These are phyloP conservation scores for Suhomyces pyralidae DNA, from an alignment of 805 yeast species.

Conservation along the genomic window DNA sequence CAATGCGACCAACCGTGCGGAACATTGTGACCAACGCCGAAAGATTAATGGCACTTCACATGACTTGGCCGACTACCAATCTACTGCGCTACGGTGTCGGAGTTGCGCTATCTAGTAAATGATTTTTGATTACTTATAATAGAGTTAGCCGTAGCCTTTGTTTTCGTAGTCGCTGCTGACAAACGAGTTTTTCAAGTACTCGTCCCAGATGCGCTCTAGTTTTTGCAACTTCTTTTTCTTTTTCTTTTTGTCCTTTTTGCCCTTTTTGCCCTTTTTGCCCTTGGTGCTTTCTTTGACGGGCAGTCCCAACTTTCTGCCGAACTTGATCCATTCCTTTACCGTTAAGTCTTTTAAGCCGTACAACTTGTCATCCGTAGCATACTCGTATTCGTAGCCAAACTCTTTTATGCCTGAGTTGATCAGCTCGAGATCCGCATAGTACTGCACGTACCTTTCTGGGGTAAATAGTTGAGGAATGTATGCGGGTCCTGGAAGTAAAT, in stretches of 20 bases:
- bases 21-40: no score
- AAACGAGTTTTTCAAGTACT: slow-evolving; percentile 58
- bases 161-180: slow-evolving; percentile 64
- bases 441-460: slow-evolving; percentile 71
- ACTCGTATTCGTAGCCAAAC: slow-evolving; percentile 63
- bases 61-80: no score
- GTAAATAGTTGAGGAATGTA: slow-evolving; percentile 67
- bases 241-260: slow-evolving; percentile 5
- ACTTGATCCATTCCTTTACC: slow-evolving; percentile 59
- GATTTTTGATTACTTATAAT: not conserved
- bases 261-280: slow-evolving; percentile 9
- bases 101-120: no score
- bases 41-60: no score
- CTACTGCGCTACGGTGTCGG: no score
- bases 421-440: slow-evolving; percentile 58
- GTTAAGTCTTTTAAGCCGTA: slow-evolving; percentile 53
- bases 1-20: not conserved
- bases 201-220: slow-evolving; percentile 51
- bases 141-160: slow-evolving; percentile 35
- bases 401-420: slow-evolving; percentile 44
- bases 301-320: slow-evolving; percentile 53
- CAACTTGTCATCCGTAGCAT: slow-evolving; percentile 61
- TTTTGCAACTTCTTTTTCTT: slow-evolving; percentile 13
- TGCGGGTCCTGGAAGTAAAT: slow-evolving; percentile 67
- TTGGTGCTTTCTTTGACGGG: slow-evolving; percentile 25